A percentile compares a stretch with the other conserved stretches of the same genome.
Conservation (phyloP, 2,329 filamentous ascomycete genomes). For the Scedosporium apiospermum region DNA sequence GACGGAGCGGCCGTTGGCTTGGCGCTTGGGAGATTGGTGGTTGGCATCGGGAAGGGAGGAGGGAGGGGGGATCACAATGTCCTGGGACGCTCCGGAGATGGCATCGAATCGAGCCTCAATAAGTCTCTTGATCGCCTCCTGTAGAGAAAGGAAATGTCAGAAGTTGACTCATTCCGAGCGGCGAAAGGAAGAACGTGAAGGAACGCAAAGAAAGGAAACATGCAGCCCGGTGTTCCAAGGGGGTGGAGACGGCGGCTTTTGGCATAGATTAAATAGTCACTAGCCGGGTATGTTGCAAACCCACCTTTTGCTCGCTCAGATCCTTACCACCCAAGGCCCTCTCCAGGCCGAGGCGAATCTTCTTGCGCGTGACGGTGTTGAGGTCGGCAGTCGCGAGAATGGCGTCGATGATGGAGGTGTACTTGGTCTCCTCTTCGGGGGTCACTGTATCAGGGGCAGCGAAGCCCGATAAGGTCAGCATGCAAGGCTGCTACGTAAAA, state of each 20-base stretch:
- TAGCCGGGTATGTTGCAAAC: background rate
- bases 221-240: too few relatives aligned
- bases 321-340: constrained; percentile 45
- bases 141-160: constrained; percentile 5
- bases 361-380: constrained; percentile 54
- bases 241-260: too few relatives aligned
- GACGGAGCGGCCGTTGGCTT: constrained; percentile 19
- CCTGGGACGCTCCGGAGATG: constrained; percentile 39
- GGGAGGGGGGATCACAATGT: constrained; percentile 35
- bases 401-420: constrained; percentile 49
- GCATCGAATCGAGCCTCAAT: constrained; percentile 69
- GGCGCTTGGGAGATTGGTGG: constrained; percentile 23
- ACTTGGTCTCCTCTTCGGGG: constrained; percentile 37
- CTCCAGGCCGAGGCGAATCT: constrained; percentile 49
- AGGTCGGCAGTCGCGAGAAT: constrained; percentile 50
- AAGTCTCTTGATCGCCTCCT: constrained; percentile 62
- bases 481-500: background rate
- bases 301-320: constrained; percentile 49
- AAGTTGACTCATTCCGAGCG: background rate
- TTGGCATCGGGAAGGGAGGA: constrained; percentile 20
- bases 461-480: background rate
- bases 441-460: constrained; percentile 29
- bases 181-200: background rate
- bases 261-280: too few relatives aligned
- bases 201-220: too few relatives aligned